Evolutionary conservation across 768 basidiomycete genomes (phyloP).

Genomic region (Phanerochaete sordida): DNA sequence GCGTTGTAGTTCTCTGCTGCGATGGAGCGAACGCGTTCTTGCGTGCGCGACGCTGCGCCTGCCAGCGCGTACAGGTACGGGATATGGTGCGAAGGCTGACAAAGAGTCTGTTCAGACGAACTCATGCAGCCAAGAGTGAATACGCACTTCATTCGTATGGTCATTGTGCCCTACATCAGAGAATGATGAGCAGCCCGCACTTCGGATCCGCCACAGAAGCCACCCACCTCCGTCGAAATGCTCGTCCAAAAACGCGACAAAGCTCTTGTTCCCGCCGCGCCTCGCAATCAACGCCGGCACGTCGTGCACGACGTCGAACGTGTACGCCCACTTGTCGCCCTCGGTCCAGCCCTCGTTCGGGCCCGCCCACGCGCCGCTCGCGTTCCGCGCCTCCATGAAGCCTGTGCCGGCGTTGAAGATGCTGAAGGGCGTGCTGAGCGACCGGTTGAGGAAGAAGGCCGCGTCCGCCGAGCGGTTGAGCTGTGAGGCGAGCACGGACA

Average conservation of each 20-base stretch:
- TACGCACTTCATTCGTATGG: conserved; percentile 70
- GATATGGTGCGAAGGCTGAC: conserved; percentile 80
- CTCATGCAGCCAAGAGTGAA: not conserved
- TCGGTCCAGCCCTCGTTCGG: conserved; percentile 74
- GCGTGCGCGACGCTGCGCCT: conserved; percentile 66
- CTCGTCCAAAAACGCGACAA: conserved; percentile 64
- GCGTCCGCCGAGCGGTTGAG: conserved; percentile 50
- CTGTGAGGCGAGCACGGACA: conserved; percentile 54
- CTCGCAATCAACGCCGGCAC: conserved; percentile 55
- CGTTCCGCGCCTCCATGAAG: conserved; percentile 80
- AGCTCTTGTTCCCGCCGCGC: conserved; percentile 62
- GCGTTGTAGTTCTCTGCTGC: conserved; percentile 63
- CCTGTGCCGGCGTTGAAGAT: conserved; percentile 68
- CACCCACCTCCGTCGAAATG: conserved; percentile 44
- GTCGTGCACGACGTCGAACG: conserved; percentile 75
- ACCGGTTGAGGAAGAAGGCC: conserved; percentile 51
- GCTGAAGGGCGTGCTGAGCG: conserved; percentile 52
- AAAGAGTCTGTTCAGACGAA: not conserved
- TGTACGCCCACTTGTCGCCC: conserved; percentile 76
- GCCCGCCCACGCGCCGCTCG: conserved; percentile 70
- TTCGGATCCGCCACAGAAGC: not conserved
- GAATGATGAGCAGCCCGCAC: not conserved
- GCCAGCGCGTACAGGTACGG: conserved; percentile 79
- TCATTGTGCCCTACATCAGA: conserved; percentile 62
- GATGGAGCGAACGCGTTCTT: conserved; percentile 67